Conservation (phyloP, 495 filamentous ascomycete genomes). For the Trichocladium uniseriatum region DNA sequence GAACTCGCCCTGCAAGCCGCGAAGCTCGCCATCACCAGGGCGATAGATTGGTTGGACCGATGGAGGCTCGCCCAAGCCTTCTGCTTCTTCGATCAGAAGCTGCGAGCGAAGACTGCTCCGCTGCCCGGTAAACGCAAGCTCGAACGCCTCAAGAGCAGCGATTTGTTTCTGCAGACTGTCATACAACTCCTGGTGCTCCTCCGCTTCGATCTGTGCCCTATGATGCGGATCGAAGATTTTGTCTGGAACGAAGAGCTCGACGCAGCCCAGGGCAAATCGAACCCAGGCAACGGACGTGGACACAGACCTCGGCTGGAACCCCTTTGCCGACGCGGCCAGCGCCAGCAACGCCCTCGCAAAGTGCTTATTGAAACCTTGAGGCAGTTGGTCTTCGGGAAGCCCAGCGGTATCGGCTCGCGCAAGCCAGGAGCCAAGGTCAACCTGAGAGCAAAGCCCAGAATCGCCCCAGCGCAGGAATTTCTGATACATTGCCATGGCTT, state of each 20-base stretch:
- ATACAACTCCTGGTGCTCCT: slow-evolving; percentile 51
- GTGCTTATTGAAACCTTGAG: slow-evolving; percentile 27
- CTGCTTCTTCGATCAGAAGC: slow-evolving; percentile 50
- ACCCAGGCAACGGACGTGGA: slow-evolving; percentile 51
- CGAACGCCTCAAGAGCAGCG: slow-evolving; percentile 53
- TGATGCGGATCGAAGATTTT: slow-evolving; percentile 79
- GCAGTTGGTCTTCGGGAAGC: slow-evolving; percentile 1
- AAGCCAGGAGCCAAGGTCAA: slow-evolving; percentile 17
- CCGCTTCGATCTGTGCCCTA: slow-evolving; percentile 59
- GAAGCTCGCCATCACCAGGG: slow-evolving; percentile 55
- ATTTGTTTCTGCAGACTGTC: slow-evolving; percentile 47
- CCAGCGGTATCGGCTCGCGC: slow-evolving; percentile 12
- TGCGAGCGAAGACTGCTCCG: slow-evolving; percentile 50
- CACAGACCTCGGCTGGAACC: slow-evolving; percentile 18
- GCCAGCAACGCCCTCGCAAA: slow-evolving; percentile 33
- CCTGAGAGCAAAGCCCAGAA: slow-evolving; percentile 2
- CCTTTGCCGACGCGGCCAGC: slow-evolving; percentile 23
- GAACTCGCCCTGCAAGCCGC: slow-evolving; percentile 73
- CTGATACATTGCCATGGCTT: slow-evolving; percentile 9
- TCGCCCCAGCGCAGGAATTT: slow-evolving; percentile 4
- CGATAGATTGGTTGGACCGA: slow-evolving; percentile 52
- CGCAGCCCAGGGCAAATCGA: slow-evolving; percentile 51
- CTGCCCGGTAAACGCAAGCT: slow-evolving; percentile 58
- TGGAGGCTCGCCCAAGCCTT: slow-evolving; percentile 52
- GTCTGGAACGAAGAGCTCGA: slow-evolving; percentile 79